Evolutionary conservation across 805 yeast genomes (phyloP).

Genomic region (Candida takata): DNA sequence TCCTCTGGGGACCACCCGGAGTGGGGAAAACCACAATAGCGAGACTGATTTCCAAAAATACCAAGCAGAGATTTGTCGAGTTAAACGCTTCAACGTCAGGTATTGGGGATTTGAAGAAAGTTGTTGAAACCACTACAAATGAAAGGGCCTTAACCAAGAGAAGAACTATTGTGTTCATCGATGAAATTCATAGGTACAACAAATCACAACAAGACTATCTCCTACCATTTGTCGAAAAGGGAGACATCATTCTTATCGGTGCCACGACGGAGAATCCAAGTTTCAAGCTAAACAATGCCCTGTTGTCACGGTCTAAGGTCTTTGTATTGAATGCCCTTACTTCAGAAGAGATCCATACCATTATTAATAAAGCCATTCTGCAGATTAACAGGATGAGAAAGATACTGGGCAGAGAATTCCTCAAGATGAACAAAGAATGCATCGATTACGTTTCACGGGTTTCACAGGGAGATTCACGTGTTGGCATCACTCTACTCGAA

Average conservation of each 20-base stretch:
- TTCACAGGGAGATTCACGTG: conserved; percentile 85
- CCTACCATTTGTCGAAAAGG: conserved; percentile 77
- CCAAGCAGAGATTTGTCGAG: conserved; percentile 53
- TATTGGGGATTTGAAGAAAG: conserved; percentile 54
- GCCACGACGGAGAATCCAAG: conserved; percentile 98
- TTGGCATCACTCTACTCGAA: conserved; percentile 76
- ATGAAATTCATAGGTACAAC: conserved; percentile 87
- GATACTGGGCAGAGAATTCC: conserved; percentile 40
- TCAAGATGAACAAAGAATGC: conserved; percentile 49
- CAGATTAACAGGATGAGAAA: conserved; percentile 55
- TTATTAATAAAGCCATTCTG: conserved; percentile 52
- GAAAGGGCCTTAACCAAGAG: conserved; percentile 36
- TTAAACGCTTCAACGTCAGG: conserved; percentile 79
- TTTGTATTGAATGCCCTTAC: conserved; percentile 56
- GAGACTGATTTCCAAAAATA: conserved; percentile 32
- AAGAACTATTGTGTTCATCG: conserved; percentile 72
- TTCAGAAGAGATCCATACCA: conserved; percentile 39
- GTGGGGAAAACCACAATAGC: conserved; percentile 87
- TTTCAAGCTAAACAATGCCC: conserved; percentile 72
- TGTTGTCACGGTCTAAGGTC: conserved; percentile 77
- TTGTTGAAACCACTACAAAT: conserved; percentile 38
- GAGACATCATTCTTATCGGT: conserved; percentile 76
- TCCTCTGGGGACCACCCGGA: conserved; percentile 95
- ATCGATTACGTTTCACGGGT: conserved; percentile 63
- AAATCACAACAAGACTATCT: conserved; percentile 85